Base-by-base conservation (phyloP, 2,329 filamentous ascomycete genomes). In the Fusarium nodosum region DNA sequence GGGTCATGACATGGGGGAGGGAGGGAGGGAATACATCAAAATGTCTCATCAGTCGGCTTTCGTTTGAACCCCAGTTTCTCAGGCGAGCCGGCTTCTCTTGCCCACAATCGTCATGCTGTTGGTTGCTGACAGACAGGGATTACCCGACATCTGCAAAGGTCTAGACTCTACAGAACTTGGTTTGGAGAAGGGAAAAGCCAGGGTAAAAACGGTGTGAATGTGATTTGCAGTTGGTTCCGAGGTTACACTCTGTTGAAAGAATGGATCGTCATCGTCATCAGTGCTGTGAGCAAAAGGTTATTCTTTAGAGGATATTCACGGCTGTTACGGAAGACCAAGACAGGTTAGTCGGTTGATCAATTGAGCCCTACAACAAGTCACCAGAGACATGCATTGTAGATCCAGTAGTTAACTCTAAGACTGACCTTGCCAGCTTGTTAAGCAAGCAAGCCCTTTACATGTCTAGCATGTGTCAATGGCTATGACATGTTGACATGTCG, bases 351-450 rank as follows among this genome's bases (percentile, higher is more conserved):
- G 20, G 28, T 39, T 61, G 39, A 30, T 12, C 24, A 20, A 28
- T 52, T 28, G 48, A 52, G 48, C 48, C 33, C 34, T 52, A 41
- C 26, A 41, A 41, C 64, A 38, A 45, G 45, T 44, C 51, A 61
- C 47, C 50, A 69, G 56, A 66, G 51, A 56, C 66, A 66, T 68
- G 60, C 60, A 60, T 62, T 50, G 56, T 47, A 68, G 56, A 68
- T 69, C 60, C 55, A 56, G 47, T 34, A 39, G 12, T 20, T 15
- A 39, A 44, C 36, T 45, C 24, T 36, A 31, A 47, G 53, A 60
- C 4, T 13, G 41, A 60, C 41, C 24, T 39, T 6, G 33, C 41
- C 41, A 44, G 41, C 22, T 44, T 44, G 10, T 26, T 41, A 39
- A 62, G 10, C 28, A 11, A 53, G 56, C 52, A 62, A 54, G 56